These are phyloP conservation scores for Camillea tinctor DNA, from an alignment of 2,329 filamentous ascomycete genomes.

Conservation along the genomic window DNA sequence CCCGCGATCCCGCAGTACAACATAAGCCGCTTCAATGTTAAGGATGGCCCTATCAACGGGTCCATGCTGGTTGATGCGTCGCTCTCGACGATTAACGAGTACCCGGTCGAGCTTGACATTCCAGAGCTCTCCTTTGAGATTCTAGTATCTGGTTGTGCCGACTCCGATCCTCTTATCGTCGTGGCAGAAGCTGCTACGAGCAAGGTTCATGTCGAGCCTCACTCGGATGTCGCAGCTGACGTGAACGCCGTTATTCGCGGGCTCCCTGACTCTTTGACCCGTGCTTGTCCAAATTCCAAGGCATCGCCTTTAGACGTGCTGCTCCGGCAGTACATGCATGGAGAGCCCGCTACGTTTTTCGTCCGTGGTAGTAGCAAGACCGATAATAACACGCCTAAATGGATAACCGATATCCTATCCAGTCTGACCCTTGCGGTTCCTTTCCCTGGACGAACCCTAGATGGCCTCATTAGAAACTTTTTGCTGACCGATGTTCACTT, in stretches of 20 bases:
- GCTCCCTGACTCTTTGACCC: slow-evolving; percentile 71
- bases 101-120: slow-evolving; percentile 72
- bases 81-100: slow-evolving; percentile 70
- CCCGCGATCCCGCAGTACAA: slow-evolving; percentile 79
- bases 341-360: slow-evolving; percentile 75
- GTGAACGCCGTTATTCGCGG: slow-evolving; percentile 70
- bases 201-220: slow-evolving; percentile 65
- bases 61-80: slow-evolving; percentile 81
- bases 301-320: slow-evolving; percentile 84
- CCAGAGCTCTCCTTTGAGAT: slow-evolving; percentile 83
- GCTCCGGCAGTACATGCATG: slow-evolving; percentile 77
- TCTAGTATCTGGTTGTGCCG: slow-evolving; percentile 76
- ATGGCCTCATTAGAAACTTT: slow-evolving; percentile 83
- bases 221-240: slow-evolving; percentile 64
- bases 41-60: slow-evolving; percentile 60
- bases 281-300: slow-evolving; percentile 70
- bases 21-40: slow-evolving; percentile 76
- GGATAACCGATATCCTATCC: slow-evolving; percentile 77
- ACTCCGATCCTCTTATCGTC: slow-evolving; percentile 69
- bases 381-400: slow-evolving; percentile 68
- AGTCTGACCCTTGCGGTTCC: slow-evolving; percentile 82
- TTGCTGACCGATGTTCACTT: slow-evolving; percentile 84
- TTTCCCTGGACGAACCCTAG: slow-evolving; percentile 78
- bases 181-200: slow-evolving; percentile 75
- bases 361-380: slow-evolving; percentile 74